phyloP scores from a whole-genome alignment of 169 alveolate species.

The Eimeria necatrix region DNA sequence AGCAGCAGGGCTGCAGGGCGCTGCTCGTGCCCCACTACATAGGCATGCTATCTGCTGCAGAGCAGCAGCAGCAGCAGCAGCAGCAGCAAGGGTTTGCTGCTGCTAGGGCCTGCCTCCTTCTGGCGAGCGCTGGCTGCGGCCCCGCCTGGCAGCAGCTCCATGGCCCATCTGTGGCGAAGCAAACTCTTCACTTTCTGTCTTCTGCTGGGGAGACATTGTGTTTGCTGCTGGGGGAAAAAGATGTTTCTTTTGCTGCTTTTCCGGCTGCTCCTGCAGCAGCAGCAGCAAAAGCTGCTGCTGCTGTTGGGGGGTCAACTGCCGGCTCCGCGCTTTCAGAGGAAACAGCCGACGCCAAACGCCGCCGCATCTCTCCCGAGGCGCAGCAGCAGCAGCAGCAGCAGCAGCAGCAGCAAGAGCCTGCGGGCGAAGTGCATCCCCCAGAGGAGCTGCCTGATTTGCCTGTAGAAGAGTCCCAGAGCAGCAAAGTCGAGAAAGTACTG shows the following conservation, averaged over 20 bases:
- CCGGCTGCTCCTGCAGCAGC: not conserved
- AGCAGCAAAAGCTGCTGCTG: not conserved
- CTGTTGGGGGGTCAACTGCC: not conserved
- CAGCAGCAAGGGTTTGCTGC: conserved; percentile 38
- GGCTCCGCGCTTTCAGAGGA: not conserved
- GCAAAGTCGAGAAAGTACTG: not conserved
- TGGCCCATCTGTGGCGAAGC: conserved; percentile 24
- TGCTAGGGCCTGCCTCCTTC: conserved; percentile 25
- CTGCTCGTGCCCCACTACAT: not conserved
- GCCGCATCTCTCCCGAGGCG: not conserved
- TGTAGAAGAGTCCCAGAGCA: not conserved
- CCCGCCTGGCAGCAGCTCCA: conserved; percentile 23
- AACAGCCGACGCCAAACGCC: conserved; percentile 13
- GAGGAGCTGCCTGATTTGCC: too few relatives aligned
- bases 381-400: not conserved
- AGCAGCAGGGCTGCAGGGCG: conserved; percentile 27
- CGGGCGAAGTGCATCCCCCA: too few relatives aligned
- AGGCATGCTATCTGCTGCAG: not conserved
- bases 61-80: not conserved
- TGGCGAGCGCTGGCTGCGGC: conserved; percentile 6
- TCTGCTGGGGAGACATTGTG: conserved; percentile 44
- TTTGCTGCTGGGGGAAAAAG: not conserved
- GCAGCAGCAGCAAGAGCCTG: conserved; percentile 2
- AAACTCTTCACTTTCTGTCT: conserved; percentile 16
- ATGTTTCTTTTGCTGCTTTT: too few relatives aligned